phyloP scores from a whole-genome alignment of 164 flowering plant species.

The Nelumbo lutea region DNA sequence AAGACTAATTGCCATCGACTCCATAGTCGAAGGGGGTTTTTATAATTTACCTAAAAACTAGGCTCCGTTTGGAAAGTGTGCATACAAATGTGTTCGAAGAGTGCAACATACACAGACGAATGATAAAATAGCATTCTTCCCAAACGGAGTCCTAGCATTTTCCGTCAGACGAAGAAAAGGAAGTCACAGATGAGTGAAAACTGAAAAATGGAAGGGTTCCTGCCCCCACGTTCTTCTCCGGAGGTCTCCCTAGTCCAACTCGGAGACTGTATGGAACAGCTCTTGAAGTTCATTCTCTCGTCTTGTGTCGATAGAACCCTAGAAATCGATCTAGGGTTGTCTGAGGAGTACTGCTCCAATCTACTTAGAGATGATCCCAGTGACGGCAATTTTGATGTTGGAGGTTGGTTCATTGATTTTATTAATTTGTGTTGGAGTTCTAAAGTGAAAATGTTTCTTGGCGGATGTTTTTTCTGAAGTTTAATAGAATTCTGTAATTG shows the following conservation, averaged over 20 bases:
- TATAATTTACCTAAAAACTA: too few relatives aligned
- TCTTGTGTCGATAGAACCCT: constrained; percentile 32
- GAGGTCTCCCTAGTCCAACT: constrained; percentile 17
- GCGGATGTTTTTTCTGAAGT: too few relatives aligned
- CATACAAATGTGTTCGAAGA: too few relatives aligned
- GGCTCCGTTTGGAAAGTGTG: too few relatives aligned
- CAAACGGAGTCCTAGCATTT: too few relatives aligned
- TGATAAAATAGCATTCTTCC: too few relatives aligned
- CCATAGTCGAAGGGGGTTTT: too few relatives aligned
- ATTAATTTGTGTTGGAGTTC: too few relatives aligned
- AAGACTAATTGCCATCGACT: too few relatives aligned
- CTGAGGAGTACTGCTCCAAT: constrained; percentile 44
- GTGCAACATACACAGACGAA: too few relatives aligned
- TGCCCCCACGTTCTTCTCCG: constrained; percentile 15
- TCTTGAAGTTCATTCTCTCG: constrained; percentile 40
- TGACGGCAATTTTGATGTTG: not conserved
- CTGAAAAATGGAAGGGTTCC: constrained; percentile 4
- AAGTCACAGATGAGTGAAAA: not conserved
- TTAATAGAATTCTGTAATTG: too few relatives aligned
- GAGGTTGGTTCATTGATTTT: constrained; percentile 14
- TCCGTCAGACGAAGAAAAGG: not conserved
- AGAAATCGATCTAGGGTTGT: constrained; percentile 41
- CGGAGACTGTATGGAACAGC: constrained; percentile 41
- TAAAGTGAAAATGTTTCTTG: too few relatives aligned
- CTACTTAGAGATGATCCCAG: constrained; percentile 42